phyloP scores from a whole-genome alignment of 805 yeast species.

The Kuraishia hungarica region DNA sequence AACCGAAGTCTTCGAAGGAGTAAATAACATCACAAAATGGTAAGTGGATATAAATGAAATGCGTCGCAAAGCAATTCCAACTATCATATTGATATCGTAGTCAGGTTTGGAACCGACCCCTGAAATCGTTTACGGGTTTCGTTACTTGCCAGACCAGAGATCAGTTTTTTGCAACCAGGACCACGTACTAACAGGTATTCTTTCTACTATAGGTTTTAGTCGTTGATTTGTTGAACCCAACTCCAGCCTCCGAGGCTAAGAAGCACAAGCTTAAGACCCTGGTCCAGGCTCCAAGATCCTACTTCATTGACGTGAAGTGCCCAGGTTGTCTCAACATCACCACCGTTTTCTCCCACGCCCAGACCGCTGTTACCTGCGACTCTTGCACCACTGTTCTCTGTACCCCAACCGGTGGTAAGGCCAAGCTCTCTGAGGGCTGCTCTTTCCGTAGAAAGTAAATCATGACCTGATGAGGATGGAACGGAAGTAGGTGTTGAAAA shows the following conservation, averaged over 20 bases:
- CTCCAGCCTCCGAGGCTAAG: constrained; percentile 92
- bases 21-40: not conserved
- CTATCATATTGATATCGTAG: not conserved
- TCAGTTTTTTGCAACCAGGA: not conserved
- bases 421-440: constrained; percentile 98
- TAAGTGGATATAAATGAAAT: not conserved
- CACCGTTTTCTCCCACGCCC: constrained; percentile 99
- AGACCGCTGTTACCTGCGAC: constrained; percentile 99
- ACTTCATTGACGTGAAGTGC: constrained; percentile 99
- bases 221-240: constrained; percentile 98
- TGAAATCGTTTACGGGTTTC: not conserved
- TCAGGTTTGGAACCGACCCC: not conserved
- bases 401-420: constrained; percentile 99
- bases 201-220: constrained; percentile 68
- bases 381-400: constrained; percentile 97
- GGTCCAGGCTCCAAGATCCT: constrained; percentile 97
- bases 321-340: constrained; percentile 99
- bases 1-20: not conserved
- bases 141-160: not conserved
- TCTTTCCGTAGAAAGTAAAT: constrained; percentile 97
- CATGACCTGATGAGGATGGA: constrained; percentile 4
- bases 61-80: not conserved
- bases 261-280: constrained; percentile 96
- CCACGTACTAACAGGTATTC: not conserved
- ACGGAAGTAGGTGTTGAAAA: not conserved